Base-by-base conservation (phyloP, 208 protist species). In the Crithidia thermophila region DNA sequence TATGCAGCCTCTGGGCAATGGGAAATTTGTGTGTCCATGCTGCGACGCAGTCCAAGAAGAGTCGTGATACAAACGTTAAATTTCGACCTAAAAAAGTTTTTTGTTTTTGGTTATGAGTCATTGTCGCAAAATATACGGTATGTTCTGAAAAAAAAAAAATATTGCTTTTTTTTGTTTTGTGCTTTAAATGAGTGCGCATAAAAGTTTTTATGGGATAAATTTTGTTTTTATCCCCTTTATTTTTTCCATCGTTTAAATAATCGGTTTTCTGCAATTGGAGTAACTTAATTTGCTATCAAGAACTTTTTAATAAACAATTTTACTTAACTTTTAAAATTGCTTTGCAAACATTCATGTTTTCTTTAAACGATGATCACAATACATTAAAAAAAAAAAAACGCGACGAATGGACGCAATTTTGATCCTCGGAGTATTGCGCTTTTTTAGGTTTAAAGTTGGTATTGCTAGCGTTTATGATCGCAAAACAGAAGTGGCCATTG, bases 11-110 rank as follows among this genome's bases (percentile, higher is more conserved):
- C 16, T 80, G 1, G 43, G 52, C 10, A 52, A 67, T 2, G 45
- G 43, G 13, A 20, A 45, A 14, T 67, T 72, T 51, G 10, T 77
- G 0, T 82, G 76, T 43, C 72, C 76, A 25, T 80, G 46, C 42
- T 81, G 61, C 23, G 33, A 75, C 9, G 23, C 21, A 18, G 53
- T 55, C 1, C 76, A 80, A 55, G 57, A 57, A 20, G 49, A 46
- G 11, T 28, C 30, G n/a, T 70, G 36, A 57, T 40, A 14, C 11
- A 49, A 53, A 45, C 8, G 40, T 18, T 9, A 10, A 13, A n/a
- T 11, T 10, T 14, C 42, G 30, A 42, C 36, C 20, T 27, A 27
- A 27, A 34, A 8, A 51, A n/a, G 28, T 66, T 59, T 3, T 37
- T 27, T 66, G 8, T 34, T 33, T 47, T 33, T n/a, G n/a, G n/a